phyloP scores from a whole-genome alignment of 345 rosid genomes.

The Alliaria petiolata region DNA sequence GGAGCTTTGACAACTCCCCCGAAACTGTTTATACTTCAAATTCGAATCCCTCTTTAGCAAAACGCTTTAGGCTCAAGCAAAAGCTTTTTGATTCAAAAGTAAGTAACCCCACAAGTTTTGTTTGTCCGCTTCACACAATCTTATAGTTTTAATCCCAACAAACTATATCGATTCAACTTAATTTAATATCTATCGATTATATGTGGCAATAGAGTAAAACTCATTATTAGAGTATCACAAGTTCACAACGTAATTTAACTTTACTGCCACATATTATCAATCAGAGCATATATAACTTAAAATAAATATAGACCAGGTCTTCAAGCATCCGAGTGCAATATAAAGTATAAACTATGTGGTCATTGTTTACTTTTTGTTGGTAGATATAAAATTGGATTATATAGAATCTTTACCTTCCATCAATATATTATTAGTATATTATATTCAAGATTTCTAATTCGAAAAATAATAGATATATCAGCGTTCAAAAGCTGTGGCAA shows the following conservation, averaged over 20 bases:
- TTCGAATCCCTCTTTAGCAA: slow-evolving; percentile 10
- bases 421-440: not conserved
- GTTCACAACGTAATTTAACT: not conserved
- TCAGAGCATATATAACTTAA: not conserved
- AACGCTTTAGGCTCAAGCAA: slow-evolving; percentile 8
- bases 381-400: not conserved
- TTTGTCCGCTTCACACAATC: not conserved
- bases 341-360: not conserved
- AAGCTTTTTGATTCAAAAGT: slow-evolving; percentile 5
- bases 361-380: not conserved
- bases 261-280: not conserved
- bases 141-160: not conserved
- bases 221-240: too few species aligned
- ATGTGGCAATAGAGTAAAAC: too few species aligned
- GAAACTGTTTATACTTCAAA: slow-evolving; percentile 1
- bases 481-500: slow-evolving; percentile 4
- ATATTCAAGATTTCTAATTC: not conserved
- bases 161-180: too few species aligned
- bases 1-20: not conserved
- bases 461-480: not conserved
- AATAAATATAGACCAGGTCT: not conserved
- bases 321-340: not conserved
- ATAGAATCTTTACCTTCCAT: not conserved
- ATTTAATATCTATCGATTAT: too few species aligned
- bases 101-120: slow-evolving; percentile 8